These are phyloP conservation scores for Scutellaria baicalensis DNA, from an alignment of 257 asterid species.

Conservation along the genomic window DNA sequence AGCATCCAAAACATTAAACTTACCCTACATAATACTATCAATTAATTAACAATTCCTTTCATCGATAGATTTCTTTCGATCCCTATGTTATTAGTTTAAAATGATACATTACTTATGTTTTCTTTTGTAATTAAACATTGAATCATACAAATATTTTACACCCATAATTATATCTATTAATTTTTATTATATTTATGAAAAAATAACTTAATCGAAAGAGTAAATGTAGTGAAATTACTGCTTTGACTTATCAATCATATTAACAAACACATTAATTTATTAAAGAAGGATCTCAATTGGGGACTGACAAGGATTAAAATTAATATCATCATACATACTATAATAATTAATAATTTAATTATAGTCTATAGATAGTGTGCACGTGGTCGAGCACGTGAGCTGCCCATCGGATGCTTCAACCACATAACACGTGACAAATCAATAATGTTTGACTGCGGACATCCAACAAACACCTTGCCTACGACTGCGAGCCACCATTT, in stretches of 20 bases:
- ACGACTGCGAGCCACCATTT: slow-evolving; percentile 9
- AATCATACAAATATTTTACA: too few relatives aligned
- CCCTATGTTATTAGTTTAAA: too few relatives aligned
- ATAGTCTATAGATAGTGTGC: background rate
- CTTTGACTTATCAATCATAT: background rate
- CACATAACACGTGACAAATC: slow-evolving; percentile 9
- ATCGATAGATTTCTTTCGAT: too few relatives aligned
- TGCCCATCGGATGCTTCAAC: slow-evolving; percentile 3
- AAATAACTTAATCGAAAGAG: too few relatives aligned
- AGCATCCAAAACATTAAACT: too few relatives aligned
- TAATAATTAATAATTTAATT: background rate
- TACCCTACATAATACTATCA: too few relatives aligned
- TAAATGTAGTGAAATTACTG: too few relatives aligned
- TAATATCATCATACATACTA: background rate
- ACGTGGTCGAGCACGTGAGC: slow-evolving; percentile 9
- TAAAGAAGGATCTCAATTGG: background rate
- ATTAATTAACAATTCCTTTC: too few relatives aligned
- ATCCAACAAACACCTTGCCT: slow-evolving; percentile 7
- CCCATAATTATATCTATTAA: too few relatives aligned
- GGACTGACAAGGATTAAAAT: background rate
- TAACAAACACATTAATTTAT: background rate
- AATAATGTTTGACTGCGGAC: slow-evolving; percentile 15
- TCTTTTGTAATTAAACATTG: too few relatives aligned
- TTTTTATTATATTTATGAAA: too few relatives aligned
- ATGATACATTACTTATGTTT: too few relatives aligned